phyloP scores from a whole-genome alignment of 116 monocot species.

The Dioscorea cayenensis region DNA sequence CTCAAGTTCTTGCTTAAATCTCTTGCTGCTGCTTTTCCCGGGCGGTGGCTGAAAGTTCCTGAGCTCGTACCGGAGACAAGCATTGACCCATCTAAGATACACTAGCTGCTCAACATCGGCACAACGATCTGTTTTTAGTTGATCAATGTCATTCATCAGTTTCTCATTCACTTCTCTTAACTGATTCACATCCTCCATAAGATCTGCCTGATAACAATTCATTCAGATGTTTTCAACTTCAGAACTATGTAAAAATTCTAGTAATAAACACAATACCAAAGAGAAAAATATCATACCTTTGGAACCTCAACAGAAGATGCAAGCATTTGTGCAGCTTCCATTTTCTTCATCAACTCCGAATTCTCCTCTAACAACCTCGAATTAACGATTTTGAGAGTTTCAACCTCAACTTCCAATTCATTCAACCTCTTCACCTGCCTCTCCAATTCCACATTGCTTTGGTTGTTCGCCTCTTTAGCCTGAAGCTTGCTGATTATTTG shows the following conservation, averaged over 20 bases:
- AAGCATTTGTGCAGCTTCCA: conserved; percentile 17
- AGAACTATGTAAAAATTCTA: background rate
- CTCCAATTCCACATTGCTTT: conserved; percentile 16
- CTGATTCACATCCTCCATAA: conserved; percentile 23
- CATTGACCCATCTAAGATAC: conserved; percentile 74
- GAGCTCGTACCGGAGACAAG: conserved; percentile 52
- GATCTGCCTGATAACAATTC: conserved; percentile 19
- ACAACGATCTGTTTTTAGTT: conserved; percentile 46
- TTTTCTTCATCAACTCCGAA: conserved; percentile 24
- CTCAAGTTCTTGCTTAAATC: conserved; percentile 43
- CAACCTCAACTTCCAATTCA: conserved; percentile 37
- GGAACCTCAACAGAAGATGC: conserved; percentile 5
- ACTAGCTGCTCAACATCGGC: conserved; percentile 61
- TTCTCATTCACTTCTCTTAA: conserved; percentile 36
- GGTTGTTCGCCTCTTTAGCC: conserved; percentile 5
- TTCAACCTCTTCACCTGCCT: conserved; percentile 31
- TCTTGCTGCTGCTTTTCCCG: conserved; percentile 29
- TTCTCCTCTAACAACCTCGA: conserved; percentile 31
- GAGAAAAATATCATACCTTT: conserved; percentile 18
- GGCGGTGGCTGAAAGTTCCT: conserved; percentile 28
- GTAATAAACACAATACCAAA: too few species aligned
- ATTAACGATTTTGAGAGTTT: conserved; percentile 20
- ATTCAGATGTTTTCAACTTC: background rate
- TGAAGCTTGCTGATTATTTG: conserved; percentile 14
- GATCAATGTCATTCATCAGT: conserved; percentile 39